Conservation (phyloP, 2,329 filamentous ascomycete genomes). For the Alternaria triticina region DNA sequence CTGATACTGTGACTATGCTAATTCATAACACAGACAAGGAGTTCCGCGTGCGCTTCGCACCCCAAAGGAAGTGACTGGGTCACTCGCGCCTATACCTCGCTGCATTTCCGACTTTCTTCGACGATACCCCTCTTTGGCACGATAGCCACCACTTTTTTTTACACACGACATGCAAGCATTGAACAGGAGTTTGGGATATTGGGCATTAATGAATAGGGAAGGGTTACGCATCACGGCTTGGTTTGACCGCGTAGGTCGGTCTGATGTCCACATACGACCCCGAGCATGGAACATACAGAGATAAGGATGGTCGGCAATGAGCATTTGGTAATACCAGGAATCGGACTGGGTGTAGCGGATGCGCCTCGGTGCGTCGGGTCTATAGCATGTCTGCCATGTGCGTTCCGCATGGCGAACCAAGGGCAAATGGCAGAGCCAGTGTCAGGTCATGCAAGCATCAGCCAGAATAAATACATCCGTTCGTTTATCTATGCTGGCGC, state of each 20-base stretch:
- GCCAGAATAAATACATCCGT: not conserved
- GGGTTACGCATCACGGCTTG: not conserved
- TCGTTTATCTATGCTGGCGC: not conserved
- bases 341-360: slow-evolving; percentile 2
- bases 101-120: slow-evolving; percentile 40
- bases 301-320: slow-evolving; percentile 10
- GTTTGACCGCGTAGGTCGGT: not conserved
- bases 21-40: slow-evolving; percentile 50
- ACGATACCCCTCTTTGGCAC: slow-evolving; percentile 43
- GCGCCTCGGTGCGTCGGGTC: not conserved
- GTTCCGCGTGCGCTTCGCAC: slow-evolving; percentile 54
- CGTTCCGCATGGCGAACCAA: not conserved
- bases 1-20: slow-evolving; percentile 2
- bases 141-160: slow-evolving; percentile 25
- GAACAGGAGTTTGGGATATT: slow-evolving; percentile 35
- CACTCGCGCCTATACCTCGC: slow-evolving; percentile 19
- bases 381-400: not conserved
- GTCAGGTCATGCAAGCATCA: not conserved
- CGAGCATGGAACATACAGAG: not conserved
- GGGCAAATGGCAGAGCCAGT: not conserved
- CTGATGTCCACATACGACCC: not conserved
- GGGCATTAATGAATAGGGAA: slow-evolving; percentile 10
- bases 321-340: slow-evolving; percentile 8
- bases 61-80: slow-evolving; percentile 41
- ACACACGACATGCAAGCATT: slow-evolving; percentile 40